Evolutionary conservation across 495 filamentous ascomycete genomes (phyloP).

Genomic region (Xylaria cubensis): DNA sequence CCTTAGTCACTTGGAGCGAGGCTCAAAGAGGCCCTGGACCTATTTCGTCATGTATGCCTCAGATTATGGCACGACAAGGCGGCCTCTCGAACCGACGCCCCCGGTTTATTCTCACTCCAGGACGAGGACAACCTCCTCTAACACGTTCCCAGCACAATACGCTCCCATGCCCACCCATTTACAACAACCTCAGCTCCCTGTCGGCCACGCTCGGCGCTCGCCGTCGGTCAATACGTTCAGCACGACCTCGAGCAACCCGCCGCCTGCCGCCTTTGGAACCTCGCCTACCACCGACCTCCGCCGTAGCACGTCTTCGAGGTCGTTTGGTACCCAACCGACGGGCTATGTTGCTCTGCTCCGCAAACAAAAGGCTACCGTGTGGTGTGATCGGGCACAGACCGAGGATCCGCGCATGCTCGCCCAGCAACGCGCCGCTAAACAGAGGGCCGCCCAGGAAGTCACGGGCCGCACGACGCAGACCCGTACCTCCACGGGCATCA

Average conservation of each 20-base stretch:
- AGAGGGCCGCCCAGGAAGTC: conserved; percentile 82
- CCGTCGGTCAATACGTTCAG: conserved; percentile 79
- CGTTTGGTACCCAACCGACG: conserved; percentile 65
- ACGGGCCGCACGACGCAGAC: conserved; percentile 58
- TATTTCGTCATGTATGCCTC: conserved; percentile 35
- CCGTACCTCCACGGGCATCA: conserved; percentile 65
- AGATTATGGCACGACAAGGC: conserved; percentile 38
- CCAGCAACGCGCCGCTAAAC: conserved; percentile 81
- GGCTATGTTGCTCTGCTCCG: conserved; percentile 94
- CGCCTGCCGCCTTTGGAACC: conserved; percentile 55
- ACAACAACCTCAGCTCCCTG: conserved; percentile 48
- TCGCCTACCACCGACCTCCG: conserved; percentile 68
- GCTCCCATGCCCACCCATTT: conserved; percentile 39
- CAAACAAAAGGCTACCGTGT: conserved; percentile 96
- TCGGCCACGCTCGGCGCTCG: conserved; percentile 63
- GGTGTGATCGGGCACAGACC: conserved; percentile 93
- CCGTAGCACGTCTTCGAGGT: conserved; percentile 74
- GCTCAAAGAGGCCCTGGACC: background rate
- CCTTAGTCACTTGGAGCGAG: background rate
- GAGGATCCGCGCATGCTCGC: conserved; percentile 87
- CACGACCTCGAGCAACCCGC: conserved; percentile 63
- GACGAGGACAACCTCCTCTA: conserved; percentile 67
- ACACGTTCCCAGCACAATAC: conserved; percentile 56
- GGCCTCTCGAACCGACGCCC: conserved; percentile 46
- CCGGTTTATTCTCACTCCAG: conserved; percentile 57